A percentile compares a stretch with the other conserved stretches of the same genome.
phyloP scores from a whole-genome alignment of 768 basidiomycete genomes.

The Melanogaster broomeanus region DNA sequence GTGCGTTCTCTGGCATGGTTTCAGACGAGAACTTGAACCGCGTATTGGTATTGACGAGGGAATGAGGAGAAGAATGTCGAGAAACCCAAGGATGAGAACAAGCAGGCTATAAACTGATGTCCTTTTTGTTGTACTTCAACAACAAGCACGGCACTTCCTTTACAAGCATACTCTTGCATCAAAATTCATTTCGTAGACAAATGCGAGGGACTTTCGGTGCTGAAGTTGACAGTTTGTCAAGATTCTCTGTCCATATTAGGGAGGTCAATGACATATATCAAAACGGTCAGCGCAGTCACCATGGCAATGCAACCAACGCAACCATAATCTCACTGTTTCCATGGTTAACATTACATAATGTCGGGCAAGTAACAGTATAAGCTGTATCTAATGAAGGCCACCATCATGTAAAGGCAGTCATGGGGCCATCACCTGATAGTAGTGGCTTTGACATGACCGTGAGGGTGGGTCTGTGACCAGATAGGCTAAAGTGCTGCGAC shows the following conservation, averaged over 20 bases:
- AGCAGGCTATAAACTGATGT: background rate
- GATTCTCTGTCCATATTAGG: no score
- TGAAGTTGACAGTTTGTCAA: no score
- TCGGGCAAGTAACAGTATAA: no score
- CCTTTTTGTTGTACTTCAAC: constrained; percentile 24
- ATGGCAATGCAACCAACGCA: constrained; percentile 1
- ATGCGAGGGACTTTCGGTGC: background rate
- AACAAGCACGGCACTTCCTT: constrained; percentile 10
- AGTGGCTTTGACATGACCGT: no score
- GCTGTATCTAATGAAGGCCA: no score
- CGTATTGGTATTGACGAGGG: background rate
- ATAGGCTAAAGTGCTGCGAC: no score
- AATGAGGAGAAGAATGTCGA: constrained; percentile 1
- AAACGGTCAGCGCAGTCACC: background rate
- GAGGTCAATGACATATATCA: no score
- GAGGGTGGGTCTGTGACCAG: no score
- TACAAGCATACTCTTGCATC: background rate
- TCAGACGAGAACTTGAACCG: background rate
- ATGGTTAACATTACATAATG: constrained; percentile 1
- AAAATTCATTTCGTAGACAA: background rate
- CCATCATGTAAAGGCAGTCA: no score
- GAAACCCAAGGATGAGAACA: background rate
- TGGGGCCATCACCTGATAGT: no score
- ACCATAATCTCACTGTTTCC: constrained; percentile 6
- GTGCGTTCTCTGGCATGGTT: constrained; percentile 30